phyloP scores from a whole-genome alignment of 345 rosid species.

The Gynandropsis gynandra region DNA sequence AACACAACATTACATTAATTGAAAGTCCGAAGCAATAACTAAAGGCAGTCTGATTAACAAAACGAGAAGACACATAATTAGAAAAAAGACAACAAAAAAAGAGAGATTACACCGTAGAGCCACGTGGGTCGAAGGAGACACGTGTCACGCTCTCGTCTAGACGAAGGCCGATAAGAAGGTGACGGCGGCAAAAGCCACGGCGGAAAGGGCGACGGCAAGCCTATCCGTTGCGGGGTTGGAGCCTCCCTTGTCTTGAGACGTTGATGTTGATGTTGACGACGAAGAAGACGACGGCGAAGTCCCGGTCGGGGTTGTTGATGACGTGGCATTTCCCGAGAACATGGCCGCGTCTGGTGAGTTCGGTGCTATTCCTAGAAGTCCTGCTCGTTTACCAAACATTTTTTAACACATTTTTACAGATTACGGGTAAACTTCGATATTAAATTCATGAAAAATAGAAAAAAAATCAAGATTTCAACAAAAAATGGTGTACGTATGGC shows the following conservation, averaged over 20 bases:
- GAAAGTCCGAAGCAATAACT: no score
- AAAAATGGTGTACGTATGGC: no score
- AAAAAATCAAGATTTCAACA: no score
- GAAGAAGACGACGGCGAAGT: slow-evolving; percentile 21
- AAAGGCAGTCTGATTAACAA: no score
- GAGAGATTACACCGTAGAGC: slow-evolving; percentile 13
- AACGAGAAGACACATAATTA: no score
- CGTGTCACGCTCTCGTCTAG: neutral
- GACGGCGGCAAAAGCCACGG: slow-evolving; percentile 24
- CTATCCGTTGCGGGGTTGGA: slow-evolving; percentile 22
- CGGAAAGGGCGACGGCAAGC: slow-evolving; percentile 8
- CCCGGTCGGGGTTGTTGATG: slow-evolving; percentile 27
- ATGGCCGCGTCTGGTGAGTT: slow-evolving; percentile 73
- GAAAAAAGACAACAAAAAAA: neutral
- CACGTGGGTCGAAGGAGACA: slow-evolving; percentile 14
- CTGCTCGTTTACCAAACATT: slow-evolving; percentile 33
- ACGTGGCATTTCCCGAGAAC: slow-evolving; percentile 35
- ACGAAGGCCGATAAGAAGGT: slow-evolving; percentile 20
- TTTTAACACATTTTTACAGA: slow-evolving; percentile 2
- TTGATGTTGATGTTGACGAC: slow-evolving; percentile 16
- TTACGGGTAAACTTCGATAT: no score
- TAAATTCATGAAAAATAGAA: no score
- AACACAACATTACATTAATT: no score
- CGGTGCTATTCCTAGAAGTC: slow-evolving; percentile 65
- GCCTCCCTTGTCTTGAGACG: slow-evolving; percentile 13